Base-by-base conservation (phyloP, 441 rosid genomes). In the Gossypium davidsonii region DNA sequence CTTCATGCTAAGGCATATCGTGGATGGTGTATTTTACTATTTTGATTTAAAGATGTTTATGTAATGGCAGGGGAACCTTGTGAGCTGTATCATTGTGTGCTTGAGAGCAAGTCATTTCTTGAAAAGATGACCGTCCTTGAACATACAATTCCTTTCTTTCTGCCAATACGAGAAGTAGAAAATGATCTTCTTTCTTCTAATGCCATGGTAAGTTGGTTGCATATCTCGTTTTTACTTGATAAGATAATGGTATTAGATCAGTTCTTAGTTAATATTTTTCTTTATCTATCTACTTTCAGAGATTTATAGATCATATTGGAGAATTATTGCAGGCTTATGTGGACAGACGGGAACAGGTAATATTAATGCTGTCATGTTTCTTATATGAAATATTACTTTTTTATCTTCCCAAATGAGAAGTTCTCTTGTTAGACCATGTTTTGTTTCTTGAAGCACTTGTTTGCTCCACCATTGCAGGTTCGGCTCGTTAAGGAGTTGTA, bases 81-180 rank as follows among this genome's bases (percentile, higher is more conserved):
- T 71, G 99, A 93, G 81, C 65, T 85, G 73, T 93, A 89, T 81
- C 97, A 95, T 75, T 83, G 94, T 79, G 92, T 95, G 80, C 94
- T 95, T 70, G 94, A 90, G 79, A 95, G 97, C 84, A 93, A 86
- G 84, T 95, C 65, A 72, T 95, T 95, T 83, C 87, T 93, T 74
- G 97, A 95, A 77, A 95, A 90, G 85, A 91, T 95, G 98, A 91
- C 87, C 26, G 95, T 95, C 79, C 85, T 79, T 67, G 97, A 95
- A 79, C 99, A 95, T 74, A 91, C 98, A 74, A 76, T 95, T 84
- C 99, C 99, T 28, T 95, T 93, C 87, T 95, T 91, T 82, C 81
- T 95, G 75, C 98, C 97, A 26, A 76, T 93, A 64, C 85, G 90
- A 72, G 99, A 91, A 76, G 88, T 90, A 74, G 99, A 93, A 87